These are phyloP conservation scores for Russula sp. DNA, from an alignment of 768 basidiomycete species.

Conservation along the genomic window DNA sequence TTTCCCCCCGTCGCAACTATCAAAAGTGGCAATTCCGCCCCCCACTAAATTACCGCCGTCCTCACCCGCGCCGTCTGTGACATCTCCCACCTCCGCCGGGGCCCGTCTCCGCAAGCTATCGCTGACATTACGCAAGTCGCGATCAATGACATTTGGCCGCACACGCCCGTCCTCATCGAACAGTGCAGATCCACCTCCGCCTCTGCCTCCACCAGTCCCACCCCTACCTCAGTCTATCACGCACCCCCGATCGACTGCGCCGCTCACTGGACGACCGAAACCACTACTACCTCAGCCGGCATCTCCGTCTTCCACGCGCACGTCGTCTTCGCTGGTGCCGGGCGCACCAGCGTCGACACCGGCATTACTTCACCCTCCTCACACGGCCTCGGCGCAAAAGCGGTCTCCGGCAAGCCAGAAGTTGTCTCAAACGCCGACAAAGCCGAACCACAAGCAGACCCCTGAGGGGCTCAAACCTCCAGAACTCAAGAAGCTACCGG, in stretches of 20 bases:
- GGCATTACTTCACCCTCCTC: neutral
- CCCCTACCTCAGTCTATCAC: conserved; percentile 26
- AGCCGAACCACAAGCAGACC: conserved; percentile 35
- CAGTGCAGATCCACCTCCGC: conserved; percentile 39
- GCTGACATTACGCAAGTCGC: conserved; percentile 40
- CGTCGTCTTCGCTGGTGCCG: neutral
- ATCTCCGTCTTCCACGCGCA: neutral
- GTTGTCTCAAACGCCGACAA: conserved; percentile 20
- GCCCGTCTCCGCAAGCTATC: conserved; percentile 20
- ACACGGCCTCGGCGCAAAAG: neutral
- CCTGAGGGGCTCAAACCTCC: conserved; percentile 57
- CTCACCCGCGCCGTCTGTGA: conserved; percentile 10
- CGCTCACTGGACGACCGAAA: conserved; percentile 32
- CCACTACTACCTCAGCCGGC: conserved; percentile 35
- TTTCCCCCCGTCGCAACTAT: neutral
- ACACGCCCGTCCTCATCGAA: neutral
- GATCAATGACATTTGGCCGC: conserved; percentile 38
- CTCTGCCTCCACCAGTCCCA: conserved; percentile 29
- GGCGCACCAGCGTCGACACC: neutral
- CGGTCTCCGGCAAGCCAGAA: conserved; percentile 4
- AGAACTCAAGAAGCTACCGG: conserved; percentile 69
- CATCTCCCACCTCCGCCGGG: conserved; percentile 11
- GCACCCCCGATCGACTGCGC: conserved; percentile 22
- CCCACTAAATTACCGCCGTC: neutral
- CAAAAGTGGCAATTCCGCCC: neutral